Evolutionary conservation across 768 basidiomycete species (phyloP).

Genomic region (Chalciporus pseudorubinellus): DNA sequence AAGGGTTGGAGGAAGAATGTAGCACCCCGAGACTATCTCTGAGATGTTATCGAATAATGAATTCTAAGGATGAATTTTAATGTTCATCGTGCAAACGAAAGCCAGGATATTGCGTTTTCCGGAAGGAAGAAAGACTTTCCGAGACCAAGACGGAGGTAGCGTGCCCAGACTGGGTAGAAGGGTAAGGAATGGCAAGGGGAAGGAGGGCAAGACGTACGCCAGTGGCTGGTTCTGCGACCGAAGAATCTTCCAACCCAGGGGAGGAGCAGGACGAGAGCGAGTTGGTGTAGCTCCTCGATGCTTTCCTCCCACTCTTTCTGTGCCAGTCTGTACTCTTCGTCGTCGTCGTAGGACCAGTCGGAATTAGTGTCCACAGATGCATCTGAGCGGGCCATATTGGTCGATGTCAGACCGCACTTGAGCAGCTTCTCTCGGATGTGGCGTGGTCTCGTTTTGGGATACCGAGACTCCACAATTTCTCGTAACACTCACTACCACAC

Average conservation of each 20-base stretch:
- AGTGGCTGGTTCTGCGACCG: conserved; percentile 82
- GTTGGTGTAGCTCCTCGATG: conserved; percentile 76
- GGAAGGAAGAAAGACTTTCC: conserved; percentile 65
- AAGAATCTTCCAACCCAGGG: conserved; percentile 88
- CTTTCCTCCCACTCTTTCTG: conserved; percentile 96
- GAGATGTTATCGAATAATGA: conserved; percentile 5
- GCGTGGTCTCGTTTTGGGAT: conserved; percentile 19
- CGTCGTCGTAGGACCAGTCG: conserved; percentile 51
- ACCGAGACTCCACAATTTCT: conserved; percentile 17
- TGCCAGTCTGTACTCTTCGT: conserved; percentile 72
- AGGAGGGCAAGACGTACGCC: conserved; percentile 54
- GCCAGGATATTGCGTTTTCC: conserved; percentile 12
- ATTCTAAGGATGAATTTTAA: background rate
- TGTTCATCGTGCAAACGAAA: conserved; percentile 20
- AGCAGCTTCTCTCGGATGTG: conserved; percentile 11
- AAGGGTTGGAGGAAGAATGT: conserved; percentile 29
- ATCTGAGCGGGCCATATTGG: conserved; percentile 58
- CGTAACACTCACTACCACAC: background rate
- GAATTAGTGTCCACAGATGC: conserved; percentile 55
- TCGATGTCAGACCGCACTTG: no score
- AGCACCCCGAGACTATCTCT: conserved; percentile 31
- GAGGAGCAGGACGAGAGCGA: conserved; percentile 75
- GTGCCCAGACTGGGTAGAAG: conserved; percentile 55
- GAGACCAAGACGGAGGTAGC: conserved; percentile 65
- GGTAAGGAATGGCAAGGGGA: conserved; percentile 11